Evolutionary conservation across 192 early-diverging fungal species (phyloP).

Genomic region (Coemansia sp.): DNA sequence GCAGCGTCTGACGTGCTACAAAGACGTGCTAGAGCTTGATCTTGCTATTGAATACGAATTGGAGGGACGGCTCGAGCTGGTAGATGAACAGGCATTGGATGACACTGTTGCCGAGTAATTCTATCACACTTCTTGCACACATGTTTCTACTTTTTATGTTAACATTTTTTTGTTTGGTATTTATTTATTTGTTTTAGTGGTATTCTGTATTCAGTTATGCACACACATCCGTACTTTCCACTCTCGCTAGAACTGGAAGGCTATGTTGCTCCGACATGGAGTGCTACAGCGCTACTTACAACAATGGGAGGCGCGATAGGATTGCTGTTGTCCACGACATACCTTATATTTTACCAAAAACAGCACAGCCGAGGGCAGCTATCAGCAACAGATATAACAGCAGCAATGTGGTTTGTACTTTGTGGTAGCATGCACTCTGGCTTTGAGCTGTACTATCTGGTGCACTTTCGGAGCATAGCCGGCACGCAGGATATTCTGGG

Average conservation of each 20-base stretch:
- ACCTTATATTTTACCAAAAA: slow-evolving; percentile 1
- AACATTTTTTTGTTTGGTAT: not conserved
- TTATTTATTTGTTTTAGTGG: slow-evolving; percentile 3
- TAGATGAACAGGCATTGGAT: not conserved
- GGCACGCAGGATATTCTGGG: slow-evolving; percentile 47
- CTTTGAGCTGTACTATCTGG: slow-evolving; percentile 67
- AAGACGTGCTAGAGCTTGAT: slow-evolving; percentile 66
- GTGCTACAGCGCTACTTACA: slow-evolving; percentile 17
- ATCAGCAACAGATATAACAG: slow-evolving; percentile 26
- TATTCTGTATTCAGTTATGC: not conserved
- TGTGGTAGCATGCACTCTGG: slow-evolving; percentile 61
- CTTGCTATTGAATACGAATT: slow-evolving; percentile 57
- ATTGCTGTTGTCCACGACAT: slow-evolving; percentile 5
- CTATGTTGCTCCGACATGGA: slow-evolving; percentile 28
- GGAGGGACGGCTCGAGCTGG: slow-evolving; percentile 1
- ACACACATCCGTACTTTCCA: slow-evolving; percentile 41
- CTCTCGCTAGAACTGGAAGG: slow-evolving; percentile 26
- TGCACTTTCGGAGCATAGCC: slow-evolving; percentile 49
- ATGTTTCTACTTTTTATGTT: not conserved
- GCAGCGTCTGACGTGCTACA: slow-evolving; percentile 69
- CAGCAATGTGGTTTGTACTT: slow-evolving; percentile 63
- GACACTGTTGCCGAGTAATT: not conserved
- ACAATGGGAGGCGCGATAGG: slow-evolving; percentile 19
- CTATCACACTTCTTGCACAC: not conserved
- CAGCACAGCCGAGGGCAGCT: slow-evolving; percentile 7